phyloP scores from a whole-genome alignment of 768 basidiomycete species.

The Suillus luteus region DNA sequence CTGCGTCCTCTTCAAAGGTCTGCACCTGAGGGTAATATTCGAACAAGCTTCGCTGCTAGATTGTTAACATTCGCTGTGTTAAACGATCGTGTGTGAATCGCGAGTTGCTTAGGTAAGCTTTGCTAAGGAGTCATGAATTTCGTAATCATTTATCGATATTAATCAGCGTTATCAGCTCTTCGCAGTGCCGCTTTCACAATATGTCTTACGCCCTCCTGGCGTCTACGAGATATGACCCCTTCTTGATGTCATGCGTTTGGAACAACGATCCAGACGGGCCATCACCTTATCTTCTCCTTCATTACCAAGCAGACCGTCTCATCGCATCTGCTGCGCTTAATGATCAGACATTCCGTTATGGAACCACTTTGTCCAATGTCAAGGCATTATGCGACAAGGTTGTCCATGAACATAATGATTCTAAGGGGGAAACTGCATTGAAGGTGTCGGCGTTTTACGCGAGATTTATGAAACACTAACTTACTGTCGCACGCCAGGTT shows the following conservation, averaged over 20 bases:
- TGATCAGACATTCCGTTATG: constrained; percentile 44
- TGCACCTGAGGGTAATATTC: neutral
- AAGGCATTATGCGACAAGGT: constrained; percentile 47
- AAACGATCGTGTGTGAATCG: neutral
- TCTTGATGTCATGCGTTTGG: constrained; percentile 49
- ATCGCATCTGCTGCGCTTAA: constrained; percentile 49
- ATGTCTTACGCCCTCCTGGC: constrained; percentile 44
- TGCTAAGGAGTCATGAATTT: too few species aligned
- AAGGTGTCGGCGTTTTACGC: constrained; percentile 21
- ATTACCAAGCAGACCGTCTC: constrained; percentile 63
- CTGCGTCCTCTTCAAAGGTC: neutral
- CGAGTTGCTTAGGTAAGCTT: too few species aligned
- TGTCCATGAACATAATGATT: constrained; percentile 33
- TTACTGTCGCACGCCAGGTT: constrained; percentile 39
- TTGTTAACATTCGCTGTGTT: neutral
- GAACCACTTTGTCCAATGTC: constrained; percentile 42
- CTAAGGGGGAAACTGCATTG: constrained; percentile 17
- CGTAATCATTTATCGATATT: too few species aligned
- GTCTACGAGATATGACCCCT: constrained; percentile 60
- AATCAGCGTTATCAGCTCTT: too few species aligned
- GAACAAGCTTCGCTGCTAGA: neutral
- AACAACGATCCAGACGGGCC: constrained; percentile 57
- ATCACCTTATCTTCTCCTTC: constrained; percentile 63
- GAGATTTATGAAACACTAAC: constrained; percentile 3
- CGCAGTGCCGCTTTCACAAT: neutral